Evolutionary conservation across 192 early-diverging fungal species (phyloP).

Genomic region (Backusella macrospora): DNA sequence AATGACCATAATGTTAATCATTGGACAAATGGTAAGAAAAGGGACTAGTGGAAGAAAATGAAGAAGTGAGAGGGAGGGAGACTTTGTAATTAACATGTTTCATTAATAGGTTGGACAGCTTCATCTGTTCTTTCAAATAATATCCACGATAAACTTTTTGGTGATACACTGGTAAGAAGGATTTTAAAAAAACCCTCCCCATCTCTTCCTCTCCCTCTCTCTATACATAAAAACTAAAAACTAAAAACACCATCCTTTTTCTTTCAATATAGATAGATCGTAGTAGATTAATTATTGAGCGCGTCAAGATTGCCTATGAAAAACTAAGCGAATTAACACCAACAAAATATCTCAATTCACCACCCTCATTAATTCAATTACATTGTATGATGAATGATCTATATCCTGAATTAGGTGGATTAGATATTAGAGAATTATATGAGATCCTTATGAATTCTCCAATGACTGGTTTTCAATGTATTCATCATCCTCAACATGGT

Average conservation of each 20-base stretch:
- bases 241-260: neutral
- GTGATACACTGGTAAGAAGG: constrained; percentile 35
- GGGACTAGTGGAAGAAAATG: no score
- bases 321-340: constrained; percentile 31
- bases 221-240: neutral
- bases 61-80: no score
- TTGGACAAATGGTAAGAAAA: constrained; percentile 12
- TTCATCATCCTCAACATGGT: constrained; percentile 36
- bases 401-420: constrained; percentile 22
- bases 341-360: constrained; percentile 15
- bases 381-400: constrained; percentile 38
- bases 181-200: no score
- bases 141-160: constrained; percentile 36
- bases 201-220: no score
- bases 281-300: constrained; percentile 18
- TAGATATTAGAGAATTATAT: constrained; percentile 38
- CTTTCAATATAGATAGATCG: neutral
- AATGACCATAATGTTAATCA: neutral
- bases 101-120: constrained; percentile 30
- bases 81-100: no score
- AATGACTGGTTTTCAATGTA: constrained; percentile 33
- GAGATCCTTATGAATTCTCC: constrained; percentile 20
- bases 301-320: constrained; percentile 26
- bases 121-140: constrained; percentile 22
- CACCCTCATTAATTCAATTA: constrained; percentile 25